phyloP scores from a whole-genome alignment of 805 yeast species.

The Schizosaccharomyces cryophilus region DNA sequence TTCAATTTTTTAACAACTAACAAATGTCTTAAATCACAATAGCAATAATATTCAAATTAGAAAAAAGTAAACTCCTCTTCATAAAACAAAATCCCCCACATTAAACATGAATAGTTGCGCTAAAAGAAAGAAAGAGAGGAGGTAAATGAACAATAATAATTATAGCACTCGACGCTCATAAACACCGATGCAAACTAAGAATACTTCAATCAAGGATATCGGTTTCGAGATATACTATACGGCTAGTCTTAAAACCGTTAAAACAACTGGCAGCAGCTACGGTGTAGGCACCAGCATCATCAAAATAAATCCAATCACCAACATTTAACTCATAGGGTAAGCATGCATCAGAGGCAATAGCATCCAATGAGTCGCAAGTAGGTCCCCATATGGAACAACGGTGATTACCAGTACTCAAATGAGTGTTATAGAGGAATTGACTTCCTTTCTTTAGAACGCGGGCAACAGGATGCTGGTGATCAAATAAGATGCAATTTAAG shows the following conservation, averaged over 20 bases:
- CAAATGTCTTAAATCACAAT: no score
- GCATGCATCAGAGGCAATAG: conserved; percentile 30
- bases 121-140: background rate
- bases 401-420: conserved; percentile 3
- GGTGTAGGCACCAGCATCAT: conserved; percentile 75
- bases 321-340: conserved; percentile 39
- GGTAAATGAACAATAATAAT: background rate
- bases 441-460: conserved; percentile 34
- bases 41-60: no score
- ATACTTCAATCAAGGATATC: background rate
- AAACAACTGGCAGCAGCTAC: conserved; percentile 76
- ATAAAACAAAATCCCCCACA: no score
- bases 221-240: conserved; percentile 30
- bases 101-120: no score
- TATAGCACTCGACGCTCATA: background rate
- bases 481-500: conserved; percentile 77
- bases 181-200: background rate
- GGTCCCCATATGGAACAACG: conserved; percentile 79
- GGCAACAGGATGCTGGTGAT: conserved; percentile 64
- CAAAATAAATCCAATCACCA: conserved; percentile 85
- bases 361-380: conserved; percentile 89
- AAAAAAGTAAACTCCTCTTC: no score
- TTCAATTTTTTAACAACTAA: no score
- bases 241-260: conserved; percentile 55
- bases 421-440: conserved; percentile 15